These are phyloP conservation scores for Obba rivulosa DNA, from an alignment of 768 basidiomycete genomes.

Conservation along the genomic window DNA sequence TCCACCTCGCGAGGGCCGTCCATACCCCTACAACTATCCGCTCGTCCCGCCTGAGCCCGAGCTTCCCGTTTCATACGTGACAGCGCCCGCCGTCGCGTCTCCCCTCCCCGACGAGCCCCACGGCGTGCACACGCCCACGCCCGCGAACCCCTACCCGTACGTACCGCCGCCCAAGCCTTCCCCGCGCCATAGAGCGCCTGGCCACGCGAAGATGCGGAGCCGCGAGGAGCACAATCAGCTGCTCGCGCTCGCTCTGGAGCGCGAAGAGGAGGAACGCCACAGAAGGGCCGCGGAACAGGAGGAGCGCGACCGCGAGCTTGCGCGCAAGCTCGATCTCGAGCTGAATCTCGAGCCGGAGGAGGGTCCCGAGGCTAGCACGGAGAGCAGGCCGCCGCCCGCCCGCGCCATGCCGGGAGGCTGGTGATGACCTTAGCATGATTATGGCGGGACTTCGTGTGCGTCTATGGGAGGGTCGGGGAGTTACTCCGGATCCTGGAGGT, in stretches of 20 bases:
- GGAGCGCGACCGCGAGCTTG: slow-evolving; percentile 40
- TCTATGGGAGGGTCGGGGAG: too few species aligned
- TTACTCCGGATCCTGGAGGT: too few species aligned
- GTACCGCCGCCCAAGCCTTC: not conserved
- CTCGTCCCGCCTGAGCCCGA: slow-evolving; percentile 10
- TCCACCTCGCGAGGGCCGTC: not conserved
- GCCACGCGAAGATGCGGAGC: not conserved
- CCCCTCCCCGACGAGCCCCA: slow-evolving; percentile 41
- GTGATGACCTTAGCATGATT: too few species aligned
- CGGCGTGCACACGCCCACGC: slow-evolving; percentile 19
- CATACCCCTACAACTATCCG: slow-evolving; percentile 12
- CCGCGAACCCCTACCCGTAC: slow-evolving; percentile 4
- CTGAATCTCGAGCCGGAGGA: slow-evolving; percentile 33
- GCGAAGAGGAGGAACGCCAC: slow-evolving; percentile 41
- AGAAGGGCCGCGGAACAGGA: slow-evolving; percentile 29
- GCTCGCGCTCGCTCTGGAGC: slow-evolving; percentile 14
- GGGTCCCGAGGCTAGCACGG: not conserved
- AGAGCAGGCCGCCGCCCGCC: too few species aligned
- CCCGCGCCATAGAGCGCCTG: not conserved
- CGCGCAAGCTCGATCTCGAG: slow-evolving; percentile 48
- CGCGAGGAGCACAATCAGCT: slow-evolving; percentile 16
- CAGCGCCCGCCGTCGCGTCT: slow-evolving; percentile 36
- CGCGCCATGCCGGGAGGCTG: too few species aligned
- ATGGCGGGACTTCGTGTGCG: too few species aligned
- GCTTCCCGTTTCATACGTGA: not conserved